phyloP scores from a whole-genome alignment of 176 grass and related monocot genomes.

The Tillandsia leiboldiana region DNA sequence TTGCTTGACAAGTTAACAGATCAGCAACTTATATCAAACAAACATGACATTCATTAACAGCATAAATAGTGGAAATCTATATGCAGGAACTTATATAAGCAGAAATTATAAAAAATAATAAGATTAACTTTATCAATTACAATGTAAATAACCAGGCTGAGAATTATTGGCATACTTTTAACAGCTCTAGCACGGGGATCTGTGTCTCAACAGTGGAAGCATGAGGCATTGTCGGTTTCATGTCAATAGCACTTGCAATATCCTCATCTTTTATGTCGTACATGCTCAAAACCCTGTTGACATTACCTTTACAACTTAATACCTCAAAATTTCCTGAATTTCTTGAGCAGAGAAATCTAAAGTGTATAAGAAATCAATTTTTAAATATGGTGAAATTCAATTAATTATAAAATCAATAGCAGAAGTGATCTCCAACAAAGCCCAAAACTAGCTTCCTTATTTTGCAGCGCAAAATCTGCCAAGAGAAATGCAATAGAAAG shows the following conservation, averaged over 20 bases:
- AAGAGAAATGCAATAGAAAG: constrained; percentile 13
- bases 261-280: constrained; percentile 63
- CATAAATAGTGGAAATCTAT: background rate
- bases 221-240: constrained; percentile 17
- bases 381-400: background rate
- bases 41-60: background rate
- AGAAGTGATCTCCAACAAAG: no score
- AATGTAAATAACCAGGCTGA: background rate
- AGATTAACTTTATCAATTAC: background rate
- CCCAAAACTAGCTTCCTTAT: no score
- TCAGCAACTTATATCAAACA: background rate
- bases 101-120: background rate
- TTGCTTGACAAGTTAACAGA: background rate
- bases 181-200: constrained; percentile 70
- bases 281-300: constrained; percentile 75
- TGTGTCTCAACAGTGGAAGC: constrained; percentile 38
- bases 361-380: background rate
- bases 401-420: background rate
- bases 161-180: constrained; percentile 57
- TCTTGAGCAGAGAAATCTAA: background rate
- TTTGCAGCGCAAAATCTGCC: no score
- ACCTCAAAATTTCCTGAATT: background rate
- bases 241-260: constrained; percentile 36
- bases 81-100: background rate
- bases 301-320: background rate